These are phyloP conservation scores for Fusarium floridanum DNA, from an alignment of 2,329 filamentous ascomycete genomes.

Conservation along the genomic window DNA sequence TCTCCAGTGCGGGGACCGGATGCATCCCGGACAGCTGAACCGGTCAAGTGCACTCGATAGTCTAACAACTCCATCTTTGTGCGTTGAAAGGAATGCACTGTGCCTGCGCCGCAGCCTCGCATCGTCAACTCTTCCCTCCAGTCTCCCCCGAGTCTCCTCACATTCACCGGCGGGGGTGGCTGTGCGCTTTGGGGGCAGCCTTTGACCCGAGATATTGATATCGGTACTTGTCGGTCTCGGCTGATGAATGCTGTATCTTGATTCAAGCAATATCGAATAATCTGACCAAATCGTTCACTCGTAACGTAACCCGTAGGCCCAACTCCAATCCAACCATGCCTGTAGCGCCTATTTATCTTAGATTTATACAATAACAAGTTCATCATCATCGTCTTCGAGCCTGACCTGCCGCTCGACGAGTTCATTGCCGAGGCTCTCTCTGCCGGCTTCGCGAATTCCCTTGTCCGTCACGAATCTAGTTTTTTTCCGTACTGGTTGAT, in stretches of 20 bases:
- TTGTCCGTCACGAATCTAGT: constrained; percentile 84
- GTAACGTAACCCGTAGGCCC: constrained; percentile 44
- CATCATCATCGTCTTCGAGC: constrained; percentile 64
- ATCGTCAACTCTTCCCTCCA: neutral
- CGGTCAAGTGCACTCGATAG: neutral
- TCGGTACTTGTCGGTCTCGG: neutral
- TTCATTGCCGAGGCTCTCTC: constrained; percentile 77
- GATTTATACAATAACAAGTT: constrained; percentile 61
- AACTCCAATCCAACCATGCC: constrained; percentile 36
- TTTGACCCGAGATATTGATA: neutral
- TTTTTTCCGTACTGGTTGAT: constrained; percentile 73
- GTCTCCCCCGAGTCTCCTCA: neutral
- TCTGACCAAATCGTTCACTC: constrained; percentile 42
- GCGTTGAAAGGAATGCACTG: neutral
- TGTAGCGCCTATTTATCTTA: constrained; percentile 32
- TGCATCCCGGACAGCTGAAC: neutral
- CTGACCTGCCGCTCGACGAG: constrained; percentile 52
- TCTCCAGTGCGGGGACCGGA: neutral
- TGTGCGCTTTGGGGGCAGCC: neutral
- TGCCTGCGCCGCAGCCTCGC: constrained; percentile 7
- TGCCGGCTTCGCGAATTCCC: constrained; percentile 81
- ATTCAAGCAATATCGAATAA: constrained; percentile 36
- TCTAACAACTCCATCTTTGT: neutral
- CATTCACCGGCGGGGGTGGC: constrained; percentile 1
- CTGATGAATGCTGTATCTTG: constrained; percentile 6